Evolutionary conservation across 108 stramenopile species (phyloP).

Genomic region (Hondaea fermentalgiana): DNA sequence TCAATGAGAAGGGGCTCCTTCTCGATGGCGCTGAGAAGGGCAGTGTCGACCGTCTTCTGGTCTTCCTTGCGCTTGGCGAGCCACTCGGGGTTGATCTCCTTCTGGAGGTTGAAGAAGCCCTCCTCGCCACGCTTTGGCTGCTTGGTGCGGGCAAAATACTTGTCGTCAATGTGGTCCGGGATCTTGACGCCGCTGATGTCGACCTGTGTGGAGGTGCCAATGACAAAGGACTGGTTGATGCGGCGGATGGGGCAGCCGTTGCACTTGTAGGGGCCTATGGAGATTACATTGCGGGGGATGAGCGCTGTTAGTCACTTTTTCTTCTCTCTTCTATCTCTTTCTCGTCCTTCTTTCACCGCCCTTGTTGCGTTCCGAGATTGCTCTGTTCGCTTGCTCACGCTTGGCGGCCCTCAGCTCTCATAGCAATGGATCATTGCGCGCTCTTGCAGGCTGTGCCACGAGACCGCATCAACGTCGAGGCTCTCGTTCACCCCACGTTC

Average conservation of each 20-base stretch:
- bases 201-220: conserved; percentile 91
- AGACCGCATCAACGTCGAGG: too few relatives aligned
- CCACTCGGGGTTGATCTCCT: conserved; percentile 46
- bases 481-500: too few relatives aligned
- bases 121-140: conserved; percentile 51
- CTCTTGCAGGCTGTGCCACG: not conserved
- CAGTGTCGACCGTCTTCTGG: conserved; percentile 66
- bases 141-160: conserved; percentile 65
- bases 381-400: too few relatives aligned
- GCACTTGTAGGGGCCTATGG: conserved; percentile 87
- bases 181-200: conserved; percentile 80
- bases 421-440: conserved; percentile 17
- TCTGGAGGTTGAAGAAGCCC: conserved; percentile 43
- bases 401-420: conserved; percentile 30
- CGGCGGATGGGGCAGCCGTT: conserved; percentile 98
- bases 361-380: too few relatives aligned
- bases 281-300: not conserved
- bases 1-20: conserved; percentile 57
- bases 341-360: not conserved
- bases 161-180: conserved; percentile 65
- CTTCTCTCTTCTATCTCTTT: not conserved
- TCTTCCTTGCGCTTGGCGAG: conserved; percentile 30
- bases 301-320: not conserved
- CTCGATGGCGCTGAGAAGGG: conserved; percentile 63
- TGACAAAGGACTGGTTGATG: conserved; percentile 96